Evolutionary conservation across 768 basidiomycete genomes (phyloP).

Genomic region (Trametes meyenii): DNA sequence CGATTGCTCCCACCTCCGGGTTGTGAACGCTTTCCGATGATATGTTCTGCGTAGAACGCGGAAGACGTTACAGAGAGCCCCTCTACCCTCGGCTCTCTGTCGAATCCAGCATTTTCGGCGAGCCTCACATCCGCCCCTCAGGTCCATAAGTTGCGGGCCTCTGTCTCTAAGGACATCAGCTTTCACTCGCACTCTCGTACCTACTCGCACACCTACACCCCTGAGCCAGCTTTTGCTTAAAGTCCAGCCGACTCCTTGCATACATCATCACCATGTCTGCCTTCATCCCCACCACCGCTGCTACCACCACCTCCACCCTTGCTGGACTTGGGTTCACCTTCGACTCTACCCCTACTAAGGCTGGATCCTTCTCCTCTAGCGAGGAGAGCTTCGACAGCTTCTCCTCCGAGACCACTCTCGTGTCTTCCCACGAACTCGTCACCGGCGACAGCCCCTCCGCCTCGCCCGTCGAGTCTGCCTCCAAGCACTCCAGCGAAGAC

Average conservation of each 20-base stretch:
- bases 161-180: not conserved
- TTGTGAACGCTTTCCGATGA: no score
- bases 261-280: not conserved
- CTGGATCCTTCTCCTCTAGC: slow-evolving; percentile 4
- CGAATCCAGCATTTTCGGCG: not conserved
- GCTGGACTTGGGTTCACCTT: slow-evolving; percentile 18
- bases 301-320: slow-evolving; percentile 1
- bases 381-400: slow-evolving; percentile 6
- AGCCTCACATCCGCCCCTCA: slow-evolving; percentile 1
- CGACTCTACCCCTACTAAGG: not conserved
- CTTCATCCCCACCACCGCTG: slow-evolving; percentile 1
- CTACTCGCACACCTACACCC: not conserved
- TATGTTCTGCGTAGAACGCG: no score
- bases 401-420: slow-evolving; percentile 9
- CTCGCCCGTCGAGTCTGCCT: not conserved
- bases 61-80: not conserved
- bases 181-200: not conserved
- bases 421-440: not conserved
- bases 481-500: not conserved
- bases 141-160: slow-evolving; percentile 3
- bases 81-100: not conserved
- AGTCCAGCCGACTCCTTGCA: not conserved
- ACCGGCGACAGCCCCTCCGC: not conserved
- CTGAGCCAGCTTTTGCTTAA: not conserved
- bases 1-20: no score